These are phyloP conservation scores for Usnea hakonensis DNA, from an alignment of 495 filamentous ascomycete species.

Conservation along the genomic window DNA sequence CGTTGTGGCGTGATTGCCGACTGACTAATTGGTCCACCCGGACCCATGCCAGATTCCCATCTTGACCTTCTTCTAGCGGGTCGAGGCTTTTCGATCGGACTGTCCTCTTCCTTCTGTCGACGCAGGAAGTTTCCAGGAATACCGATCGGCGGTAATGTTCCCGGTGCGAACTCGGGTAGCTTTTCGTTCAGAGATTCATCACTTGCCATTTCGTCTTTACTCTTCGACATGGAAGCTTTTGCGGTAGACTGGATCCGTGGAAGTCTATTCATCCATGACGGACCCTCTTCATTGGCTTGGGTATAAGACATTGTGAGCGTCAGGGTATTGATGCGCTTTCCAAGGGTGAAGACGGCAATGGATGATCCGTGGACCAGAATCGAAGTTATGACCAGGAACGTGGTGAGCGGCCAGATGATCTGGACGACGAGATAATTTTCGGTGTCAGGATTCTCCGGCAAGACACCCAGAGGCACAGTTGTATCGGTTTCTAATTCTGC, in stretches of 20 bases:
- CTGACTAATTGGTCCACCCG: conserved; percentile 82
- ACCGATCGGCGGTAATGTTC: conserved; percentile 68
- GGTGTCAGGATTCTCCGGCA: conserved; percentile 49
- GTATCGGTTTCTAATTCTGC: conserved; percentile 72
- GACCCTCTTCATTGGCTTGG: conserved; percentile 76
- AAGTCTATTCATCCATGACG: conserved; percentile 88
- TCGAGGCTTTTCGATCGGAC: conserved; percentile 49
- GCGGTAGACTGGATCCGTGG: conserved; percentile 80
- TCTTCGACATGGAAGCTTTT: conserved; percentile 73
- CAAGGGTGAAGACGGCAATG: conserved; percentile 94
- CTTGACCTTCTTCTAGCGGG: conserved; percentile 57
- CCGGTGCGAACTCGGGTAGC: conserved; percentile 61
- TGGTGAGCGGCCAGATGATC: conserved; percentile 92
- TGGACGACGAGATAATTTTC: conserved; percentile 63
- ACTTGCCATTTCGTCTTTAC: conserved; percentile 50
- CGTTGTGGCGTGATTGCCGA: conserved; percentile 79
- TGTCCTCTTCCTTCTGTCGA: conserved; percentile 71
- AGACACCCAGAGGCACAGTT: conserved; percentile 59
- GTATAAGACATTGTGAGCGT: conserved; percentile 95
- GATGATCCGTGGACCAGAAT: conserved; percentile 97
- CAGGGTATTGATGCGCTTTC: conserved; percentile 96
- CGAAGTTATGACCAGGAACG: conserved; percentile 88
- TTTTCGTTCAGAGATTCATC: conserved; percentile 52
- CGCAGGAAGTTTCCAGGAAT: conserved; percentile 76
- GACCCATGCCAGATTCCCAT: conserved; percentile 64